Percentiles rank a stretch among this genome's conserved stretches.
Evolutionary conservation across 192 early-diverging fungal species (phyloP).

Genomic region (Gryganskiella cystojenkinii): DNA sequence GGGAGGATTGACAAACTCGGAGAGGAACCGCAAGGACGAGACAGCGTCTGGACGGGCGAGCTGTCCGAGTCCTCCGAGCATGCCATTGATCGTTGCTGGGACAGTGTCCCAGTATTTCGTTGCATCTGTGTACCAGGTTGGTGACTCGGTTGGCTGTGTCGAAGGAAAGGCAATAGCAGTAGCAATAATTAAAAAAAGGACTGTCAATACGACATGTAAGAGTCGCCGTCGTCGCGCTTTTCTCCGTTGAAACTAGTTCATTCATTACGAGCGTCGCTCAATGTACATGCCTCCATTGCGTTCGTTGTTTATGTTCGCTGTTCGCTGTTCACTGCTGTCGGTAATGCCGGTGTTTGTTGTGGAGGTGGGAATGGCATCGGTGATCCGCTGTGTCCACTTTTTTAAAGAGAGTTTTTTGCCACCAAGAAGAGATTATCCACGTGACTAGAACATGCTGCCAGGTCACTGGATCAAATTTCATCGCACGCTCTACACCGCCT

Average conservation of each 20-base stretch:
- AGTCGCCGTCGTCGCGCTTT: not conserved
- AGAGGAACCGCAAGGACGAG: constrained; percentile 75
- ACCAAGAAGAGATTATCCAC: too few relatives aligned
- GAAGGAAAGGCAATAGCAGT: not conserved
- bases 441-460: too few relatives aligned
- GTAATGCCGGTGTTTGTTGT: too few relatives aligned
- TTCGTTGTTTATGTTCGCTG: constrained; percentile 3
- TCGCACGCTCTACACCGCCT: too few relatives aligned
- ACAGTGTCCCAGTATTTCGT: constrained; percentile 66
- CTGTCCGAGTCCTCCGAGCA: constrained; percentile 88
- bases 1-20: constrained; percentile 64
- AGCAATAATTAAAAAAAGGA: not conserved
- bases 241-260: not conserved
- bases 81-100: constrained; percentile 82
- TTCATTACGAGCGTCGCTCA: not conserved
- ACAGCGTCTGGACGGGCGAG: constrained; percentile 80
- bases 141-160: constrained; percentile 35
- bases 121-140: constrained; percentile 76
- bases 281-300: constrained; percentile 40
- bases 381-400: too few relatives aligned
- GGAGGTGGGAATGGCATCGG: too few relatives aligned
- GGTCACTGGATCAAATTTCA: too few relatives aligned
- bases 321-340: too few relatives aligned
- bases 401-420: too few relatives aligned
- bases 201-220: not conserved